Conservation (phyloP, 352 stramenopile genomes). For the Globisporangium uncinulatum region DNA sequence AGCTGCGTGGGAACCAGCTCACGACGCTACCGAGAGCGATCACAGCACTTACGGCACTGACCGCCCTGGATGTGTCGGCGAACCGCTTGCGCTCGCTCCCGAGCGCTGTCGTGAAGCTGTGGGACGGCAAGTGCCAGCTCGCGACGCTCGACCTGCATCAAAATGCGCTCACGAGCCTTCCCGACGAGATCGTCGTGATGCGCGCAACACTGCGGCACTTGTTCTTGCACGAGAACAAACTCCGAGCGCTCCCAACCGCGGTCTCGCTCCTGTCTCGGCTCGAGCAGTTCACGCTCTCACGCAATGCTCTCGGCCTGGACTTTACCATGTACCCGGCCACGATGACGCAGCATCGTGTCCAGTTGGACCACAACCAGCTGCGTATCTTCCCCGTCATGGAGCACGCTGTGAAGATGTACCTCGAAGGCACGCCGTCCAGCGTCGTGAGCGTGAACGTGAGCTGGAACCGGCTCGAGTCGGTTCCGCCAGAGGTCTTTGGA, state of each 20-base stretch:
- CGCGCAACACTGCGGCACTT: constrained; percentile 22
- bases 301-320: constrained; percentile 12
- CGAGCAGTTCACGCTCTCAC: constrained; percentile 18
- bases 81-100: constrained; percentile 27
- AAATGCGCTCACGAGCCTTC: constrained; percentile 31
- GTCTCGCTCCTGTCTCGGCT: constrained; percentile 17
- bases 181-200: constrained; percentile 30
- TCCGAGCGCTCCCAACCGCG: constrained; percentile 23
- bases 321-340: constrained; percentile 24
- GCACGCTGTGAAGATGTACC: constrained; percentile 3
- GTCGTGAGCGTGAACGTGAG: constrained; percentile 20
- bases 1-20: constrained; percentile 27
- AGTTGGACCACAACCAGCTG: constrained; percentile 39
- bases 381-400: constrained; percentile 15
- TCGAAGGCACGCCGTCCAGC: constrained; percentile 15
- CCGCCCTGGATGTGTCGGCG: constrained; percentile 26
- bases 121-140: constrained; percentile 18
- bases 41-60: constrained; percentile 13
- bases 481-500: constrained; percentile 15
- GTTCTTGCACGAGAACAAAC: constrained; percentile 37
- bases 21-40: constrained; percentile 13
- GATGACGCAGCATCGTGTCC: constrained; percentile 11
- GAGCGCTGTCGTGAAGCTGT: constrained; percentile 10
- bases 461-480: constrained; percentile 25
- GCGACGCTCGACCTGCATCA: constrained; percentile 29